These are phyloP conservation scores for Gossypium stocksii DNA, from an alignment of 345 rosid genomes.

Conservation along the genomic window DNA sequence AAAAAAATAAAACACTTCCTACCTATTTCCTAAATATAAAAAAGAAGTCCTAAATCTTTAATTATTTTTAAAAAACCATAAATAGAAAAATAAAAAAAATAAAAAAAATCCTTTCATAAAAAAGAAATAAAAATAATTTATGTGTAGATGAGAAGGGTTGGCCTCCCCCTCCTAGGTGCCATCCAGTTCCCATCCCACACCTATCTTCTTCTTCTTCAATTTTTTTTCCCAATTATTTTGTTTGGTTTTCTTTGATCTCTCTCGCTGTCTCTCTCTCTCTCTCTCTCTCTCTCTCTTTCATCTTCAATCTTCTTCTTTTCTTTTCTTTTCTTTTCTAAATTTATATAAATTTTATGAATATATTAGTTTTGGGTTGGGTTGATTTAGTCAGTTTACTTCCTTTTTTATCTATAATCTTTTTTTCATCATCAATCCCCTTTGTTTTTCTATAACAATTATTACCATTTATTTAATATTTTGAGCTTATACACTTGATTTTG, in stretches of 20 bases:
- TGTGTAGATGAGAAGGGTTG: conserved; percentile 34
- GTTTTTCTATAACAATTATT: neutral
- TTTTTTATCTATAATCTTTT: neutral
- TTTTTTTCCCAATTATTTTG: neutral
- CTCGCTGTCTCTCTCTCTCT: neutral
- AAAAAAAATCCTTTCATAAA: neutral
- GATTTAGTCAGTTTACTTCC: neutral
- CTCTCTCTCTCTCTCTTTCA: neutral
- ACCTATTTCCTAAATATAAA: too few species aligned
- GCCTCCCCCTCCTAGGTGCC: conserved; percentile 19
- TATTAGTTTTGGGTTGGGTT: conserved; percentile 6
- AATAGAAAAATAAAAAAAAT: too few species aligned
- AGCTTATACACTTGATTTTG: neutral
- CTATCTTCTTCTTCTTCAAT: conserved; percentile 17
- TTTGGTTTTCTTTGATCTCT: neutral
- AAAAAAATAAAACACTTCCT: too few species aligned
- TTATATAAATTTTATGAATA: neutral
- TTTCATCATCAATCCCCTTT: neutral
- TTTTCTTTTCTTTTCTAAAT: neutral
- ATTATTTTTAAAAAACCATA: too few species aligned
- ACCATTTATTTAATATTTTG: neutral
- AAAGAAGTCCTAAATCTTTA: too few species aligned
- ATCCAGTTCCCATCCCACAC: conserved; percentile 21
- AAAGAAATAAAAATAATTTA: neutral
- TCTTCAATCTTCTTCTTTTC: neutral